Base-by-base conservation (phyloP, 2,329 filamentous ascomycete species). In the Monilinia fructicola region DNA sequence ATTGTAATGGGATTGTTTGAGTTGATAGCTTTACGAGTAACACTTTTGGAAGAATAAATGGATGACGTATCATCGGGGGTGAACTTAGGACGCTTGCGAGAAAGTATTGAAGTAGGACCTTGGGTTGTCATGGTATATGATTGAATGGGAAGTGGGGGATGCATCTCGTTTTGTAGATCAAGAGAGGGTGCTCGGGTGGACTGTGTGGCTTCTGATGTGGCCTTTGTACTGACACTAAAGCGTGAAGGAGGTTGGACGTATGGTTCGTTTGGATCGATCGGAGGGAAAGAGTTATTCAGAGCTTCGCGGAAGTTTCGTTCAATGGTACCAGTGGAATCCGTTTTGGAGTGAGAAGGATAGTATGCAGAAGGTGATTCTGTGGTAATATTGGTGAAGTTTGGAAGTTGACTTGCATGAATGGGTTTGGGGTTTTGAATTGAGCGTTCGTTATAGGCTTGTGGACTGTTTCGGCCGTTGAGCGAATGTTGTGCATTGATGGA, bases 171-270 rank as follows among this genome's bases (percentile, higher is more conserved):
- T 40, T 35, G 44, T 26, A 60, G n/a, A 21, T 65, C 63, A 28
- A 69, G 65, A 28, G 69, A 70, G 5, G 71, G 74, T 2, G 71
- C 72, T 6, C 74, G 69, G 1, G 74, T 73, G 12, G 75, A 73
- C 28, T 54, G 69, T 11, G 71, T 69, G 42, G 69, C 67, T 63
- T 73, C 72, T 12, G 75, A 75, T 16, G 75, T 68, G 2, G 73
- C 73, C 56, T 74, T 73, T 48, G 75, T 76, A 21, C 73, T 74
- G 44, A 75, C 68, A 64, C 74, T 76, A 70, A 77, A 76, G 40
- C 73, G 72, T 3, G 75, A 76, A 14, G 72, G 68, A 21, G 74
- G 75, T 67, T 76, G 71, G 14, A 72, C 67, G 65, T 76, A 74
- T 35, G 70, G 70, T 9, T 74, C 71, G 28, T 67, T 64, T 26